phyloP scores from a whole-genome alignment of 148 eudicot genomes.

The Spergularia marina region DNA sequence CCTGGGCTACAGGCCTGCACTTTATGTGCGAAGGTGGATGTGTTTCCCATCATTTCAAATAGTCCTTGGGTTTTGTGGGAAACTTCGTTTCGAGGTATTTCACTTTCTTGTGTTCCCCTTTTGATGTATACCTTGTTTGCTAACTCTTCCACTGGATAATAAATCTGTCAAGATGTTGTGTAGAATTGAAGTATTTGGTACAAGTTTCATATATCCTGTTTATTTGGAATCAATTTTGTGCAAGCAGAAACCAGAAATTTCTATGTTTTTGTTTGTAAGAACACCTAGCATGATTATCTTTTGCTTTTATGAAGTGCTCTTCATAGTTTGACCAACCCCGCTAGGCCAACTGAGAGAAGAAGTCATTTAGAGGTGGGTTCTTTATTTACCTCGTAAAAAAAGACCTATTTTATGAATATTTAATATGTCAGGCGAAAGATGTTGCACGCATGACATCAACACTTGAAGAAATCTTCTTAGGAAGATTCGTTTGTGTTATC shows the following conservation, averaged over 20 bases:
- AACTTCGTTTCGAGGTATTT: constrained; percentile 76
- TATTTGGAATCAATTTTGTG: no score
- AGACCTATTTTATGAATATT: not conserved
- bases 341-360: not conserved
- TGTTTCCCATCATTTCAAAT: constrained; percentile 29
- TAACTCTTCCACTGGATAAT: no score
- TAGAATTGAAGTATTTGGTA: no score
- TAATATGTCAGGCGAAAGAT: not conserved
- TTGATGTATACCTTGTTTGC: no score
- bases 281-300: not conserved
- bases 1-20: not conserved
- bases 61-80: constrained; percentile 56
- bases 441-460: no score
- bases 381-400: not conserved
- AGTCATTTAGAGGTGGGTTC: not conserved
- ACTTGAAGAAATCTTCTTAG: not conserved
- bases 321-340: not conserved
- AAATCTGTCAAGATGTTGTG: no score
- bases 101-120: not conserved
- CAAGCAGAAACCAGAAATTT: no score
- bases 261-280: no score
- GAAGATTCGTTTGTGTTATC: not conserved
- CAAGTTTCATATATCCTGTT: no score
- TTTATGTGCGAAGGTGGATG: constrained; percentile 53
- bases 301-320: not conserved